Evolutionary conservation across 208 protist species (phyloP).

Genomic region (Acanthamoeba culbertsoni): DNA sequence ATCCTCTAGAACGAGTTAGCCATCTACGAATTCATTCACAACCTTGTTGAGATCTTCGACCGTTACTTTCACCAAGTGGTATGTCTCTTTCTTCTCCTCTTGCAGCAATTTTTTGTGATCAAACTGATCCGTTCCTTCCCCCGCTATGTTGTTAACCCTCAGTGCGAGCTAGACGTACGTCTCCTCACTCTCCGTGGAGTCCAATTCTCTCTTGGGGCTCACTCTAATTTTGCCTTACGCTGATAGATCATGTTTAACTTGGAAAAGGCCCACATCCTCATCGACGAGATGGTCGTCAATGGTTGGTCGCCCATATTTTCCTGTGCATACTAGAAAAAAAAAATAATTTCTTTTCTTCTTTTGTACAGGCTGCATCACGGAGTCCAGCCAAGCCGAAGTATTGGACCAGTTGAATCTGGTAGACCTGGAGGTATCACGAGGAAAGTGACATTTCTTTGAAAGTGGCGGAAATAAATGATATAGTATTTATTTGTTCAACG

Average conservation of each 20-base stretch:
- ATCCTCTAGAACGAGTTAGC: constrained; percentile 88
- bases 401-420: constrained; percentile 83
- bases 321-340: neutral
- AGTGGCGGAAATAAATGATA: neutral
- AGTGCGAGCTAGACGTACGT: constrained; percentile 89
- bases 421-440: constrained; percentile 65
- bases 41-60: constrained; percentile 92
- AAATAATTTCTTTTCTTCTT: too few species aligned
- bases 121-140: too few species aligned
- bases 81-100: neutral
- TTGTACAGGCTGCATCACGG: constrained; percentile 80
- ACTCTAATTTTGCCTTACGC: neutral
- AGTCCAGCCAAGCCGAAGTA: constrained; percentile 89
- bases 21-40: constrained; percentile 93
- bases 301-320: constrained; percentile 64
- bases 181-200: neutral
- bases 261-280: constrained; percentile 92
- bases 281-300: constrained; percentile 92
- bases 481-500: neutral
- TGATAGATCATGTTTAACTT: constrained; percentile 91
- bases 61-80: constrained; percentile 81
- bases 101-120: too few species aligned
- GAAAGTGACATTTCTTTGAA: neutral
- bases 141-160: neutral
- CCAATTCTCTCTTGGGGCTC: neutral